Evolutionary conservation across 2,329 filamentous ascomycete genomes (phyloP).

Genomic region (Escovopsis sp.): DNA sequence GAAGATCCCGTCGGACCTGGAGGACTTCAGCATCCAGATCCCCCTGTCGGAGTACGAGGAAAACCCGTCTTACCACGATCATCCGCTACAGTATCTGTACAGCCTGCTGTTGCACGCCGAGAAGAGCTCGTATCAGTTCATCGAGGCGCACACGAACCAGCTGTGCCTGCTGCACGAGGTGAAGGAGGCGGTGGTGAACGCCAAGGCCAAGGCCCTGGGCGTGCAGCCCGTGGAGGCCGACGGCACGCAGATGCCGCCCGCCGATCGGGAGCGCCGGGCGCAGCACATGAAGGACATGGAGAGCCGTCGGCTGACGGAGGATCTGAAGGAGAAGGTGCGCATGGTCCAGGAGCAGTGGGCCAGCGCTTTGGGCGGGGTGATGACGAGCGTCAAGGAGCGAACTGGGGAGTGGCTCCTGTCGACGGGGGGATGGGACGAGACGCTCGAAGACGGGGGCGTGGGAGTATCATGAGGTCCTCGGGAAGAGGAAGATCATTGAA

Average conservation of each 20-base stretch:
- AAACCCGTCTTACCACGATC: constrained; percentile 65
- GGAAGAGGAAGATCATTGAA: not conserved
- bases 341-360: constrained; percentile 85
- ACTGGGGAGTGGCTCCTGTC: constrained; percentile 59
- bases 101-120: constrained; percentile 72
- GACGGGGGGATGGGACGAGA: constrained; percentile 80
- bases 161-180: constrained; percentile 85
- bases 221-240: constrained; percentile 37
- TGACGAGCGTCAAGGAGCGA: constrained; percentile 57
- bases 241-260: constrained; percentile 14
- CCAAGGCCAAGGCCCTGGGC: constrained; percentile 52
- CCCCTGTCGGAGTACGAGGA: constrained; percentile 68
- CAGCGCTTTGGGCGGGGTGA: constrained; percentile 65
- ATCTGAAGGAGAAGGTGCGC: constrained; percentile 84
- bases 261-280: constrained; percentile 25
- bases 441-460: constrained; percentile 43
- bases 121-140: constrained; percentile 91
- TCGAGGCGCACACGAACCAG: constrained; percentile 84
- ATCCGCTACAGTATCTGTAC: constrained; percentile 84
- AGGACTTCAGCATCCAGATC: constrained; percentile 57
- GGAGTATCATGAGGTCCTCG: constrained; percentile 8
- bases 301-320: constrained; percentile 57
- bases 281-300: constrained; percentile 48
- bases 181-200: constrained; percentile 59
- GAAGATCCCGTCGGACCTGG: constrained; percentile 49